Conservation (phyloP, 768 basidiomycete species). For the Lanmaoa rubissima region DNA sequence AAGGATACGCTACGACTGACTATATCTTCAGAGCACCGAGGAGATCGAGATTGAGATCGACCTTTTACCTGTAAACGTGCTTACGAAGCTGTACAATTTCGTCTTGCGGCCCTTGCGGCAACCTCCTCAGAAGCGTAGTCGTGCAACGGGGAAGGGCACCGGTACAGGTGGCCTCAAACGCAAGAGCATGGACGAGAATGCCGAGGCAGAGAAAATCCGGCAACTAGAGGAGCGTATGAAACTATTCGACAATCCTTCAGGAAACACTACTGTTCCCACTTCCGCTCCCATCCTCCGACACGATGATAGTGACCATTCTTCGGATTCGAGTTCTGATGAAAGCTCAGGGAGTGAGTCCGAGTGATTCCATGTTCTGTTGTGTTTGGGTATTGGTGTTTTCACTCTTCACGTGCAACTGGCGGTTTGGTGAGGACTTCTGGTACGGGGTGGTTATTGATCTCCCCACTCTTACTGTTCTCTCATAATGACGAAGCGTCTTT, state of each 20-base stretch:
- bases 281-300: conserved; percentile 35
- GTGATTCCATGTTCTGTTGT: conserved; percentile 37
- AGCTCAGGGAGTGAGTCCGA: conserved; percentile 86
- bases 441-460: conserved; percentile 12
- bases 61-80: conserved; percentile 76
- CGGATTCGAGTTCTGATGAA: conserved; percentile 77
- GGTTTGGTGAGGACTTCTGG: conserved; percentile 26
- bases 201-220: conserved; percentile 93
- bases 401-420: conserved; percentile 10
- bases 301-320: conserved; percentile 69
- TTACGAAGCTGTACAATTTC: conserved; percentile 94
- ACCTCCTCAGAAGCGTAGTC: conserved; percentile 61
- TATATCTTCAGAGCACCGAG: conserved; percentile 71
- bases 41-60: conserved; percentile 99
- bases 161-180: conserved; percentile 90
- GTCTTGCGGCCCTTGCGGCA: conserved; percentile 79
- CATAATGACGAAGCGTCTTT: conserved; percentile 26
- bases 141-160: conserved; percentile 66
- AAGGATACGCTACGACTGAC: conserved; percentile 11
- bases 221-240: conserved; percentile 85
- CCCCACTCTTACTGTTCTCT: conserved; percentile 26
- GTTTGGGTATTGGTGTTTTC: conserved; percentile 16
- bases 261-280: conserved; percentile 33
- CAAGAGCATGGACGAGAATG: conserved; percentile 96
- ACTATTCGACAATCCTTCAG: conserved; percentile 67